Base-by-base conservation (phyloP, 83 land plant genomes). In the Thuja plicata region DNA sequence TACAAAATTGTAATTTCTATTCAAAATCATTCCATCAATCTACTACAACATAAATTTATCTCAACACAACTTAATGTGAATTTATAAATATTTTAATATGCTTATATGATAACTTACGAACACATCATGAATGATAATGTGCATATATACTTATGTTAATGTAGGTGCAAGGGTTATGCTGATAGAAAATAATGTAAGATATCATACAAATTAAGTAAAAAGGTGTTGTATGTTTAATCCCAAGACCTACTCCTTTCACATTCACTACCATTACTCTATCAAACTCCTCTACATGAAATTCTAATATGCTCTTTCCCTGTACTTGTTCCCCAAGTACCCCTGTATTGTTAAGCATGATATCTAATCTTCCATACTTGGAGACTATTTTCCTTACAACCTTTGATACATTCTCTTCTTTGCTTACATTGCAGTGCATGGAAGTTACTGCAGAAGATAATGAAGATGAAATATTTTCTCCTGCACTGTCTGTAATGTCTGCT, bases 191-290 rank as follows among this genome's bases (percentile, higher is more conserved):
- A n/a, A n/a, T n/a, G n/a, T n/a, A n/a, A n/a, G n/a, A n/a, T n/a
- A n/a, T n/a, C n/a, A n/a, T n/a, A n/a, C n/a, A n/a, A n/a, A n/a
- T n/a, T n/a, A n/a, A n/a, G n/a, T n/a, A n/a, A n/a, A n/a, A n/a
- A n/a, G n/a, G n/a, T 0, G 93, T 92, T 17, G 95, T 95, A 83
- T 95, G 95, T 87, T 95, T 95, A 79, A 93, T 95, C n/a, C 96
- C 97, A 32, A 94, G 85, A 10, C 92, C 90, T 12, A 89, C 87
- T 11, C 98, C 97, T 17, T 90, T 89, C 17, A 97, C 96, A 83
- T 96, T 96, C 34, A 95, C 93, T 5, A 89, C 82, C 91, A 91
- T 89, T 21, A 95, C 93, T 10, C 88, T 74, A 24, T 97, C 97
- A 60, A 93, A 91, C 43, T 92, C 94, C 46, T 92, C 94, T 6